phyloP scores from a whole-genome alignment of 2,329 filamentous ascomycete genomes.

The Aureobasidium zeae region DNA sequence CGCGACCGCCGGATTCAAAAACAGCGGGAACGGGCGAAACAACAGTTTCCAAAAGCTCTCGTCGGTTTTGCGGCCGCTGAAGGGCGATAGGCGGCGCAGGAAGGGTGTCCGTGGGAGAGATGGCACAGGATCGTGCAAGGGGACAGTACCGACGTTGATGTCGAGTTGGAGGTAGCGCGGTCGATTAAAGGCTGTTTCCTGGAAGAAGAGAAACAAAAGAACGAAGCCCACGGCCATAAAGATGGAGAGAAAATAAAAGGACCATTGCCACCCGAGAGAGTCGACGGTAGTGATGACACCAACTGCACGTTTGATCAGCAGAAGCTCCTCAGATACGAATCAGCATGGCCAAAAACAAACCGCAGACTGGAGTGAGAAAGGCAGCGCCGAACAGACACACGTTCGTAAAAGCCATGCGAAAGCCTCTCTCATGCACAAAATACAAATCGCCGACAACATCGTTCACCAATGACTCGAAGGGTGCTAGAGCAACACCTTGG shows the following conservation, averaged over 20 bases:
- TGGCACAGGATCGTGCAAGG: background rate
- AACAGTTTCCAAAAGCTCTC: slow-evolving; percentile 59
- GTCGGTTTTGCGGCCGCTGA: slow-evolving; percentile 74
- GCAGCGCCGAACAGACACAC: slow-evolving; percentile 61
- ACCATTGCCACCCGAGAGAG: slow-evolving; percentile 70
- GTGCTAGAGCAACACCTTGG: slow-evolving; percentile 80
- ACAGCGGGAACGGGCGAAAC: slow-evolving; percentile 68
- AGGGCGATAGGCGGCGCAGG: slow-evolving; percentile 46
- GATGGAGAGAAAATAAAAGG: slow-evolving; percentile 80
- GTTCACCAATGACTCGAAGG: slow-evolving; percentile 85
- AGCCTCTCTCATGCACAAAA: slow-evolving; percentile 72
- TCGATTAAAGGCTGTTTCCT: slow-evolving; percentile 72
- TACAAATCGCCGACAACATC: slow-evolving; percentile 83
- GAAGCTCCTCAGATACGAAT: background rate
- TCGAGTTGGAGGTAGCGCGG: slow-evolving; percentile 53
- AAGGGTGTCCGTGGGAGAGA: slow-evolving; percentile 21
- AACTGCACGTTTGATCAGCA: slow-evolving; percentile 34
- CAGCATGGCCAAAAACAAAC: background rate
- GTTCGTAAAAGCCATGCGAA: slow-evolving; percentile 75
- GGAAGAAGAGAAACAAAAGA: slow-evolving; percentile 66
- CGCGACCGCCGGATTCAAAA: slow-evolving; percentile 74
- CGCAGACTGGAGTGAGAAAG: slow-evolving; percentile 70
- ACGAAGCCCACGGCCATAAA: slow-evolving; percentile 64
- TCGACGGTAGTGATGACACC: slow-evolving; percentile 65
- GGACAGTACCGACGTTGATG: background rate